Conservation (phyloP, 2,329 filamentous ascomycete genomes). For the Calonectria multiphialidica region DNA sequence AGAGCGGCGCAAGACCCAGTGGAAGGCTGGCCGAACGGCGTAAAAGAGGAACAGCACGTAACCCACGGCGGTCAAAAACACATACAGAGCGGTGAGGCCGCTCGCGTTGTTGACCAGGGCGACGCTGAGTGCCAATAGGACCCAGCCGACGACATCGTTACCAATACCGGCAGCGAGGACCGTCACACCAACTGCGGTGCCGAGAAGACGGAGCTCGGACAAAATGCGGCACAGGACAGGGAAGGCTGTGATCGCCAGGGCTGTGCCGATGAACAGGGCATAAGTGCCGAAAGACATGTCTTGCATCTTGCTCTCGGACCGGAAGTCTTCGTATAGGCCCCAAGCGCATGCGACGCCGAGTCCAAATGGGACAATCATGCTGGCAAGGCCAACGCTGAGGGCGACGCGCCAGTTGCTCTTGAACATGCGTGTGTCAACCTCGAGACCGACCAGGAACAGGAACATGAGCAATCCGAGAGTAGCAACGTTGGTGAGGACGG, state of each 20-base stretch:
- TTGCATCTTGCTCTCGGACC: slow-evolving; percentile 52
- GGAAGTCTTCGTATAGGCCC: slow-evolving; percentile 83
- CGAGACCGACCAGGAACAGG: slow-evolving; percentile 88
- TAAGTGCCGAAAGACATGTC: slow-evolving; percentile 67
- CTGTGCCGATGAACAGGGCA: slow-evolving; percentile 86
- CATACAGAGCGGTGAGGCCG: slow-evolving; percentile 86
- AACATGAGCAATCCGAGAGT: slow-evolving; percentile 89
- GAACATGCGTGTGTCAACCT: slow-evolving; percentile 85
- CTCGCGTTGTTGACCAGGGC: slow-evolving; percentile 89
- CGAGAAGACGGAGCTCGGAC: slow-evolving; percentile 88
- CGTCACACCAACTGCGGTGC: slow-evolving; percentile 87
- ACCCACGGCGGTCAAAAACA: slow-evolving; percentile 80
- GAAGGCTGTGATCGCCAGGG: slow-evolving; percentile 91
- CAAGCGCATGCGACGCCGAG: slow-evolving; percentile 84
- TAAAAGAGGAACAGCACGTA: slow-evolving; percentile 83
- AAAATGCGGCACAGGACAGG: slow-evolving; percentile 95
- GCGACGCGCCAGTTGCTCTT: slow-evolving; percentile 85
- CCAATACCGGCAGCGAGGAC: slow-evolving; percentile 91
- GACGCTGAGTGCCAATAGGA: slow-evolving; percentile 91
- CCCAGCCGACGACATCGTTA: slow-evolving; percentile 84
- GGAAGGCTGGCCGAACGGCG: slow-evolving; percentile 78
- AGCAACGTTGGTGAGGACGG: slow-evolving; percentile 80
- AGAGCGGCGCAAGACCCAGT: slow-evolving; percentile 79
- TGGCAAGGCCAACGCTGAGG: slow-evolving; percentile 80
- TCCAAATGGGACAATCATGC: slow-evolving; percentile 87